Evolutionary conservation across 305 asterid species (phyloP).

Genomic region (Fraxinus paxiana): DNA sequence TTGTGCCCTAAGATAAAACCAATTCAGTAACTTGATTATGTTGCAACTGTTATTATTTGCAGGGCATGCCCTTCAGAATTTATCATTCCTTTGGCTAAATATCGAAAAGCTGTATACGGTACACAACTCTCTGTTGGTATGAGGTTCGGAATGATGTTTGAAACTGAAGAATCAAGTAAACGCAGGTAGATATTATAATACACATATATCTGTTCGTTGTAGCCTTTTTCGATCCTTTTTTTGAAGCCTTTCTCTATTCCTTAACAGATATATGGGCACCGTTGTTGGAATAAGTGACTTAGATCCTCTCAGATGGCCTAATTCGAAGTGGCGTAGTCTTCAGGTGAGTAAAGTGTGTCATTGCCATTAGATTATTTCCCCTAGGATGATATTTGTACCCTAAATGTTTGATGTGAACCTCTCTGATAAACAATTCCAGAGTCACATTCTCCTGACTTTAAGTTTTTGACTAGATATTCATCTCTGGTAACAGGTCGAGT

Average conservation of each 20-base stretch:
- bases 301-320: slow-evolving; percentile 91
- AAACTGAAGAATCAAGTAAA: slow-evolving; percentile 88
- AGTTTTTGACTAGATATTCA: neutral
- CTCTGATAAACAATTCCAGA: neutral
- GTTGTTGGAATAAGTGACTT: slow-evolving; percentile 63
- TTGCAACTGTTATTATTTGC: slow-evolving; percentile 13
- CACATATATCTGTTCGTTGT: neutral
- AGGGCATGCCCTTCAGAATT: slow-evolving; percentile 95
- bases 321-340: slow-evolving; percentile 87
- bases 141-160: slow-evolving; percentile 96
- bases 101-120: slow-evolving; percentile 62
- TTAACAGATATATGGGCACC: slow-evolving; percentile 80
- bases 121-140: slow-evolving; percentile 75
- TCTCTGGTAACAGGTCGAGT: slow-evolving; percentile 57
- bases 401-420: neutral
- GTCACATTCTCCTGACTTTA: neutral
- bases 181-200: slow-evolving; percentile 46
- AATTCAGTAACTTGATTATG: neutral
- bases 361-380: neutral
- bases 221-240: neutral
- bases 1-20: neutral
- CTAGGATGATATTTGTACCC: neutral
- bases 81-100: slow-evolving; percentile 67
- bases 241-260: neutral
- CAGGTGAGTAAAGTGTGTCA: slow-evolving; percentile 42